A percentile compares a stretch with the other conserved stretches of the same genome.
These are phyloP conservation scores for Solanum hybrid DNA, from an alignment of 305 asterid genomes.

Conservation along the genomic window DNA sequence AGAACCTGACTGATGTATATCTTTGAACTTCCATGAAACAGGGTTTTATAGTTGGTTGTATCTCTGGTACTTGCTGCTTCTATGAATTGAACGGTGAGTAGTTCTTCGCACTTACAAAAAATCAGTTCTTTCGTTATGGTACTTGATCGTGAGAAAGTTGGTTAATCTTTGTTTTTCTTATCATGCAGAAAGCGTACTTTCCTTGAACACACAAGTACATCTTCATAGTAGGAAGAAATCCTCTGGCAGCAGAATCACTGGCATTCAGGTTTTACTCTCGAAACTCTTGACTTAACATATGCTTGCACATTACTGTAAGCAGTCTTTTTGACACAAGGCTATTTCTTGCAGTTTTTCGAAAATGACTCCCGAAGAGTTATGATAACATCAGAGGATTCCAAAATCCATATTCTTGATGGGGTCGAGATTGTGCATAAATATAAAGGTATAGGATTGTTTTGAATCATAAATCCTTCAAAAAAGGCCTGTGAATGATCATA, in stretches of 20 bases:
- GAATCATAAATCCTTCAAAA: not conserved
- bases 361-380: slow-evolving; percentile 43
- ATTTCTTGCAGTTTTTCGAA: slow-evolving; percentile 41
- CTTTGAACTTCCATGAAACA: slow-evolving; percentile 9
- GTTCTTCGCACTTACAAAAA: not conserved
- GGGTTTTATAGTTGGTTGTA: slow-evolving; percentile 68
- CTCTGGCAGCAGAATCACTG: slow-evolving; percentile 49
- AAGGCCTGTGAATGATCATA: not conserved
- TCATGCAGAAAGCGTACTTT: slow-evolving; percentile 32
- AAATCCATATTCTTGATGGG: slow-evolving; percentile 68
- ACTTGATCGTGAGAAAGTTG: not conserved
- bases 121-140: not conserved
- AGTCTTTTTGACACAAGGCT: slow-evolving; percentile 14
- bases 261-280: slow-evolving; percentile 61
- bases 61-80: slow-evolving; percentile 66
- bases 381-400: slow-evolving; percentile 81
- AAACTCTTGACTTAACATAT: not conserved
- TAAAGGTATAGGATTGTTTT: slow-evolving; percentile 36
- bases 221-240: slow-evolving; percentile 49
- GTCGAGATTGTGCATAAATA: slow-evolving; percentile 61
- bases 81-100: slow-evolving; percentile 42
- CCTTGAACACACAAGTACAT: slow-evolving; percentile 37
- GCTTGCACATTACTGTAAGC: not conserved
- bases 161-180: slow-evolving; percentile 1
- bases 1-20: not conserved